Base-by-base conservation (phyloP, 495 filamentous ascomycete genomes). In the Neurospora hispaniola region DNA sequence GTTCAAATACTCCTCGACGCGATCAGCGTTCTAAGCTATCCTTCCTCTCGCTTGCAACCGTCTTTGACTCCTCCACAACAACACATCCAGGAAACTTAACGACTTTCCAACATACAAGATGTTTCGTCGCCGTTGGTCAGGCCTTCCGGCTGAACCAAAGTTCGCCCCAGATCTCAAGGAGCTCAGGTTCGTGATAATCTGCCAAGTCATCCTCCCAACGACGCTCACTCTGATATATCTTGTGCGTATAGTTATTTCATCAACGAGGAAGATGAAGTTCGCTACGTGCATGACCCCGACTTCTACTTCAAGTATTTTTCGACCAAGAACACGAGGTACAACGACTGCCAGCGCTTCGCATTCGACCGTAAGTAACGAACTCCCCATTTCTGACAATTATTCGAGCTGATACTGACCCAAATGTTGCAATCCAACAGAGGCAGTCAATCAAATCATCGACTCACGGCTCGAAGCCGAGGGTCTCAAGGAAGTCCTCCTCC, bases 281-380 rank as follows among this genome's bases (percentile, higher is more conserved):
- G 90, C 59, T 87, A 84, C 74, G 89, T 91, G 73, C 82, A 86
- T 10, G 81, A 92, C 72, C 89, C 90, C 3, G 84, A 90, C 23
- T 80, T 87, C 77, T 89, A 89, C 76, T 95, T 93, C 83, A 85
- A 91, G 73, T 96, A 84, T 86, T 91, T 88, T 79, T 80, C 92
- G 74, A 89, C 85, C 79, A 89, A 88, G 72, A 92, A 92, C 80
- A 82, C 86, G 20, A 90, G 93, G 46, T 88, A 86, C 82, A 94
- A 94, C 77, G 87, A 90, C 41, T 83, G 88, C 39, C 89, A 91
- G 68, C 84, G 89, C 9, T 93, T 93, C 73, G 85, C 87, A 27
- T 86, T 94, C 81, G 90, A 94, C 77, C 80, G 92, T 93, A 74
- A 71, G 84, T 75, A 41, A 16, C 18, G 27, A 16, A 44, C 42